Conservation (phyloP, 2,329 filamentous ascomycete genomes). For the Dothidotthia symphoricarpi region DNA sequence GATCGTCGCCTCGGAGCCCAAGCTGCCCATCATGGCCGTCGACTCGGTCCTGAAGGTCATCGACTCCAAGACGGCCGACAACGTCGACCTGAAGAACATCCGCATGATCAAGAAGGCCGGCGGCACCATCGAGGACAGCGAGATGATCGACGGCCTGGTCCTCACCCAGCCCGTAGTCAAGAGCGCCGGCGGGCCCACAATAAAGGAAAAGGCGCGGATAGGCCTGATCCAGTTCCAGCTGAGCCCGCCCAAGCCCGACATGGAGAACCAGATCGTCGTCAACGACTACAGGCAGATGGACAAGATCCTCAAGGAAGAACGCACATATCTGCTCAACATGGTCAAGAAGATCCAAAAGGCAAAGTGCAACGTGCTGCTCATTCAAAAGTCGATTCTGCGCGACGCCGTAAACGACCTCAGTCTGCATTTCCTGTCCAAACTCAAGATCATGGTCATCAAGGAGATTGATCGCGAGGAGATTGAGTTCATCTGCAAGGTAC, state of each 20-base stretch:
- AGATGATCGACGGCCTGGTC: conserved; percentile 92
- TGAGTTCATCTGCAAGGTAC: conserved; percentile 91
- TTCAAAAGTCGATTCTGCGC: conserved; percentile 96
- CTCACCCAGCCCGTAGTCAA: conserved; percentile 92
- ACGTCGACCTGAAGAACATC: conserved; percentile 95
- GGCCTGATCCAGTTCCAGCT: conserved; percentile 98
- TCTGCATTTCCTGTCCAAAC: conserved; percentile 94
- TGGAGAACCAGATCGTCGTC: conserved; percentile 99
- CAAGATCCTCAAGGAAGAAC: conserved; percentile 99
- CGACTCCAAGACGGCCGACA: conserved; percentile 91
- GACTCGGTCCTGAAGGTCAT: conserved; percentile 95
- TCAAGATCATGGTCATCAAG: conserved; percentile 93
- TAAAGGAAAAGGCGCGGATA: conserved; percentile 97
- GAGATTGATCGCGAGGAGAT: conserved; percentile 98
- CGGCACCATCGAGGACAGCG: conserved; percentile 96
- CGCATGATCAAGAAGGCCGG: conserved; percentile 96
- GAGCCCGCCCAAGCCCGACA: conserved; percentile 96
- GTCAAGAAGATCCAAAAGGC: conserved; percentile 99
- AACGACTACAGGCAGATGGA: conserved; percentile 99
- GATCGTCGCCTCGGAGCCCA: conserved; percentile 96
- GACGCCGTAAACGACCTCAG: conserved; percentile 98
- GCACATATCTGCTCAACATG: conserved; percentile 96
- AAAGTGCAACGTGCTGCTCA: conserved; percentile 97
- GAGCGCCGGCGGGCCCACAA: conserved; percentile 81
- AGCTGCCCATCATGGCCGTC: conserved; percentile 96